Percentiles rank a stretch among this genome's conserved stretches.
Conservation (phyloP, 2,329 filamentous ascomycete species). For the Calonectria montana region DNA sequence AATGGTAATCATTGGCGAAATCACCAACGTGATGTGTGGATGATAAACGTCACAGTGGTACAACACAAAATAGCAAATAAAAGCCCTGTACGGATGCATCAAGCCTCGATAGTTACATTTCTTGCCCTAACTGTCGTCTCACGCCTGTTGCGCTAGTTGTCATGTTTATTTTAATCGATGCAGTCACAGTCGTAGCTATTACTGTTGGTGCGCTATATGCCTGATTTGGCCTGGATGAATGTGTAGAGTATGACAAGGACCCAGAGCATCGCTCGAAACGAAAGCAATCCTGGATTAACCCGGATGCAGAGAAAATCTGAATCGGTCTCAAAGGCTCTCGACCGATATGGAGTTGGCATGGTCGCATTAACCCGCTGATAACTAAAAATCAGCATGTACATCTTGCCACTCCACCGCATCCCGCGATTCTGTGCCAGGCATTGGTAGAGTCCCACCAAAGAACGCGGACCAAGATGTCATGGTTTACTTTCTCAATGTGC, state of each 20-base stretch:
- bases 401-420: not conserved
- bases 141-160: no score
- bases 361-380: not conserved
- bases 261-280: not conserved
- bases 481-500: not conserved
- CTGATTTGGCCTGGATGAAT: no score
- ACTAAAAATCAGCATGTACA: not conserved
- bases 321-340: not conserved
- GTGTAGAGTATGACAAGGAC: not conserved
- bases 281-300: not conserved
- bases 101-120: no score
- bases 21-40: no score
- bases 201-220: no score
- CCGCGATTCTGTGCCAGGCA: not conserved
- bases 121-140: no score
- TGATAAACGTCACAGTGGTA: no score
- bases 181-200: no score
- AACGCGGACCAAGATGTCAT: not conserved
- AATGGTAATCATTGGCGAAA: no score
- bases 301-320: not conserved
- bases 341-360: not conserved
- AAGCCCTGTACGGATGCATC: no score
- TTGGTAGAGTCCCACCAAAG: not conserved
- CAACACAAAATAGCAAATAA: no score
- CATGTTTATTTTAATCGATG: no score